Evolutionary conservation across 2,329 filamentous ascomycete species (phyloP).

Genomic region (Colletotrichum falcatum): DNA sequence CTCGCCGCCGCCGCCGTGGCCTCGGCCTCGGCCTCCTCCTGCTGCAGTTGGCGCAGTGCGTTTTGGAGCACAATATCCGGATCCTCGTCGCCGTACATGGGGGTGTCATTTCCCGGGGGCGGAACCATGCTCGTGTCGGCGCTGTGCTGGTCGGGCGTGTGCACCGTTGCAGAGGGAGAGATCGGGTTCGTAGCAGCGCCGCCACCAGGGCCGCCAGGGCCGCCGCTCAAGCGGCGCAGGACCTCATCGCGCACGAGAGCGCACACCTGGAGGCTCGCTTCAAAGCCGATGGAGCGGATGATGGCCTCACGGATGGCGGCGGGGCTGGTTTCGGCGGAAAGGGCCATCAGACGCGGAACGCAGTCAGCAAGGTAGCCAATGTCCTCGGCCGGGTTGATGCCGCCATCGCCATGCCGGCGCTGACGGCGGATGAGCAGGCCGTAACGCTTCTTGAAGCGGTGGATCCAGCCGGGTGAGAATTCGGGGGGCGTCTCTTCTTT

Average conservation of each 20-base stretch:
- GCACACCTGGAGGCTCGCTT: conserved; percentile 65
- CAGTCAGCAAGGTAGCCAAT: conserved; percentile 71
- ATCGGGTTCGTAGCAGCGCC: conserved; percentile 27
- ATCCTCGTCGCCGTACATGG: conserved; percentile 63
- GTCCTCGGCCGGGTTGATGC: conserved; percentile 64
- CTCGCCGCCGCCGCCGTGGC: conserved; percentile 67
- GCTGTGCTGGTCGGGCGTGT: conserved; percentile 39
- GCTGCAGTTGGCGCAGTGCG: conserved; percentile 68
- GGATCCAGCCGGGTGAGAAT: conserved; percentile 74
- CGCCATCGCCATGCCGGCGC: conserved; percentile 62
- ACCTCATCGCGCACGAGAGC: conserved; percentile 70
- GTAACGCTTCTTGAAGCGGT: conserved; percentile 73
- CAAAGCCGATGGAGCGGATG: conserved; percentile 66
- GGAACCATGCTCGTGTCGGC: conserved; percentile 40
- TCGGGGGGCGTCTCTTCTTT: conserved; percentile 70
- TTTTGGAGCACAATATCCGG: conserved; percentile 70
- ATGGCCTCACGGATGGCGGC: conserved; percentile 70
- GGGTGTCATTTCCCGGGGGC: conserved; percentile 65
- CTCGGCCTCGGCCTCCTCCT: conserved; percentile 69
- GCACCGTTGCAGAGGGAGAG: conserved; percentile 29
- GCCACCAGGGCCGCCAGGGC: conserved; percentile 18
- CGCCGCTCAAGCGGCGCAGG: conserved; percentile 53
- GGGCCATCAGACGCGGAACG: conserved; percentile 69
- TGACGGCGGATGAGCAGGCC: conserved; percentile 68
- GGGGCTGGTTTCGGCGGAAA: conserved; percentile 69